These are phyloP conservation scores for Colletotrichum sp. DNA, from an alignment of 2,329 filamentous ascomycete species.

Conservation along the genomic window DNA sequence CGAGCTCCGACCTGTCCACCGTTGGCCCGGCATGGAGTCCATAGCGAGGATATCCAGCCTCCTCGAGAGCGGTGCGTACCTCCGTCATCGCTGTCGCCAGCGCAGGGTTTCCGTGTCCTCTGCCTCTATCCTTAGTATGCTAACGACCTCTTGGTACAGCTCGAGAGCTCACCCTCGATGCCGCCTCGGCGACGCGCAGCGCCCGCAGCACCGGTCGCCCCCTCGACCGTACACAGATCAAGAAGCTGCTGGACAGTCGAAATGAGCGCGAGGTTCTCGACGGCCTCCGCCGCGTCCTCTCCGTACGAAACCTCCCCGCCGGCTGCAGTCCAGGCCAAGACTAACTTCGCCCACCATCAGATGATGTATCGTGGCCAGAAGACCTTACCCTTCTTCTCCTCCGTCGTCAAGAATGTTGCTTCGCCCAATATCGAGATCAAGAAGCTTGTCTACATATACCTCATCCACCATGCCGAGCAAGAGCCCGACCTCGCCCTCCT, in stretches of 20 bases:
- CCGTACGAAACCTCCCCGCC: slow-evolving; percentile 54
- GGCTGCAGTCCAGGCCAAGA: slow-evolving; percentile 9
- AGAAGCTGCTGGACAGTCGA: slow-evolving; percentile 92
- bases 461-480: slow-evolving; percentile 94
- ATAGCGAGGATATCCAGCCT: slow-evolving; percentile 92
- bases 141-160: slow-evolving; percentile 56
- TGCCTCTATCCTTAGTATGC: slow-evolving; percentile 12
- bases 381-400: slow-evolving; percentile 93
- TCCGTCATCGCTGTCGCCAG: background rate
- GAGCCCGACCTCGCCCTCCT: slow-evolving; percentile 94
- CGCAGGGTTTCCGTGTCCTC: background rate
- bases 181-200: slow-evolving; percentile 83
- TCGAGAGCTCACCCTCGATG: slow-evolving; percentile 96
- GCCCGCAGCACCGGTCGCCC: slow-evolving; percentile 66
- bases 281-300: slow-evolving; percentile 85
- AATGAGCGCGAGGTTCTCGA: slow-evolving; percentile 93
- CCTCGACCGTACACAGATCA: slow-evolving; percentile 82
- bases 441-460: slow-evolving; percentile 98
- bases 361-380: slow-evolving; percentile 95
- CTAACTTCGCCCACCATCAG: slow-evolving; percentile 48
- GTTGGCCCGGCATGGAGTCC: slow-evolving; percentile 76
- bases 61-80: slow-evolving; percentile 83
- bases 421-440: slow-evolving; percentile 94
- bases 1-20: background rate
- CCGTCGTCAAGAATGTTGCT: slow-evolving; percentile 96